Evolutionary conservation across 257 asterid genomes (phyloP).

Genomic region (Fraxinus quadrangulata): DNA sequence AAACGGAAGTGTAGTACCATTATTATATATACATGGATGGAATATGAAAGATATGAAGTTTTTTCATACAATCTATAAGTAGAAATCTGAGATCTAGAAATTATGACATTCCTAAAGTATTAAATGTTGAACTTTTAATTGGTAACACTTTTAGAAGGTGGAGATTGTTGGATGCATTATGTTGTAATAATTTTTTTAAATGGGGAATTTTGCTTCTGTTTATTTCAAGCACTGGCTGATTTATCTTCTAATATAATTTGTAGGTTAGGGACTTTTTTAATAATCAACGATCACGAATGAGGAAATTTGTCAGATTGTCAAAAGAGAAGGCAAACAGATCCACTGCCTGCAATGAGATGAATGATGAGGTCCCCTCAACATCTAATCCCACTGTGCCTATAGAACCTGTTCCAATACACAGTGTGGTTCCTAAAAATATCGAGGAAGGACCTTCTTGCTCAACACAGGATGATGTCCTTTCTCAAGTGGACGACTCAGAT

Average conservation of each 20-base stretch:
- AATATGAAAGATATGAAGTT: not conserved
- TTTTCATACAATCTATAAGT: not conserved
- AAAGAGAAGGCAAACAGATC: slow-evolving; percentile 59
- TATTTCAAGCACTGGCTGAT: slow-evolving; percentile 11
- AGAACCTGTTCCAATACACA: slow-evolving; percentile 67
- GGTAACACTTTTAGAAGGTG: not conserved
- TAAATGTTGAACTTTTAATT: not conserved
- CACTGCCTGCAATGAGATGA: slow-evolving; percentile 41
- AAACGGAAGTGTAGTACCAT: not conserved
- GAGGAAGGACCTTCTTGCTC: slow-evolving; percentile 68
- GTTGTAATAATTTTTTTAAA: not conserved
- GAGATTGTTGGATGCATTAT: not conserved
- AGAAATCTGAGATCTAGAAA: not conserved
- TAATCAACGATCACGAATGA: slow-evolving; percentile 80
- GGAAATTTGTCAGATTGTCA: slow-evolving; percentile 70
- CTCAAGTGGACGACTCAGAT: slow-evolving; percentile 65
- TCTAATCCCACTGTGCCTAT: slow-evolving; percentile 44
- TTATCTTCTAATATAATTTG: slow-evolving; percentile 15
- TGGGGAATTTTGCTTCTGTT: not conserved
- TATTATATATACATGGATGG: not conserved
- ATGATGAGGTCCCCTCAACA: slow-evolving; percentile 42
- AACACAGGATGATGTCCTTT: slow-evolving; percentile 48
- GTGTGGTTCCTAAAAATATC: slow-evolving; percentile 48
- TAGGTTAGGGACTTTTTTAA: slow-evolving; percentile 88
- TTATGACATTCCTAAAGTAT: not conserved